Percentiles rank a stretch among this genome's conserved stretches.
phyloP scores from a whole-genome alignment of 108 stramenopile species.

The Discostella pseudostelligera region DNA sequence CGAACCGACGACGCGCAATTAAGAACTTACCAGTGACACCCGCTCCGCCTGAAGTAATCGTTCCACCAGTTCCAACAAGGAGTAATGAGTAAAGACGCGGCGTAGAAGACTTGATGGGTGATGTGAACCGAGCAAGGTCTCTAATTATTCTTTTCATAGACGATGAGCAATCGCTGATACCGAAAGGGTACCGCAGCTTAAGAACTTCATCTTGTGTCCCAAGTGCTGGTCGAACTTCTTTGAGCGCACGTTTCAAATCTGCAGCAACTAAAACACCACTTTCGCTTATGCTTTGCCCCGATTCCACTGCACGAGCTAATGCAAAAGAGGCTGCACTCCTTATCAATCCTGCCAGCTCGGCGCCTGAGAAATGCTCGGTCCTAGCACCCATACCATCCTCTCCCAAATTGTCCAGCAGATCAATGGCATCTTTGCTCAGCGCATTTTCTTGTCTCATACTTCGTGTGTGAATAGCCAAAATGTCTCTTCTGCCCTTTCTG shows the following conservation, averaged over 20 bases:
- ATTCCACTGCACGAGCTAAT: conserved; percentile 58
- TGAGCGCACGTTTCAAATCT: conserved; percentile 59
- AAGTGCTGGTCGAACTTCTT: conserved; percentile 71
- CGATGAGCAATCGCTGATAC: conserved; percentile 62
- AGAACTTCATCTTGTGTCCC: conserved; percentile 79
- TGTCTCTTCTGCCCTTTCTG: conserved; percentile 66
- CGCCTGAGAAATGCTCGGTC: conserved; percentile 86
- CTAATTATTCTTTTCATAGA: conserved; percentile 59
- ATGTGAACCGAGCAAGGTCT: conserved; percentile 63
- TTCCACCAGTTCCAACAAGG: conserved; percentile 66
- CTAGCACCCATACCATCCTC: conserved; percentile 60
- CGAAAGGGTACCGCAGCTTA: conserved; percentile 57
- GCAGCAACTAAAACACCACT: conserved; percentile 46
- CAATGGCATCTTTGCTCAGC: conserved; percentile 49
- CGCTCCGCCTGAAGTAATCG: conserved; percentile 31
- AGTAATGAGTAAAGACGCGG: conserved; percentile 63
- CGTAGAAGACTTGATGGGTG: conserved; percentile 32
- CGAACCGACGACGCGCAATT: too few relatives aligned
- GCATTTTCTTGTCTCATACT: conserved; percentile 81
- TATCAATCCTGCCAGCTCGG: conserved; percentile 87
- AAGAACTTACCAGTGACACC: conserved; percentile 21
- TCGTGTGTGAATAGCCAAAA: conserved; percentile 85
- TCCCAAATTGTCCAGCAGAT: conserved; percentile 59
- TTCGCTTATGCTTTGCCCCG: conserved; percentile 22
- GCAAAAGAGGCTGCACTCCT: conserved; percentile 87